Evolutionary conservation across 2,329 filamentous ascomycete species (phyloP), one percentile per base, ranked within the genome.

Genomic region (Hymenoscyphus occultus): DNA sequence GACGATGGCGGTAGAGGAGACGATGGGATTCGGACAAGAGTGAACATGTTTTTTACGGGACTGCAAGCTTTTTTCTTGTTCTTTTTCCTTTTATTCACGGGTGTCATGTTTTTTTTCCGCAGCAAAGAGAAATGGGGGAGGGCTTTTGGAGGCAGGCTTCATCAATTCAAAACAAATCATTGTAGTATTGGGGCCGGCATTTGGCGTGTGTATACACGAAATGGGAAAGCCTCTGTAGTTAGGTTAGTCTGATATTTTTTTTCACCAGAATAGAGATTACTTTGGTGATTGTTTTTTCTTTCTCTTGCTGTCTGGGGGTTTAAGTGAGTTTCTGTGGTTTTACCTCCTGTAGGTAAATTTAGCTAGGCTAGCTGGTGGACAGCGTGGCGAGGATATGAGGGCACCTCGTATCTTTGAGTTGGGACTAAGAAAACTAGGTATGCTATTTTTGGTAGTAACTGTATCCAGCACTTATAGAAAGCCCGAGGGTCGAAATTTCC

Each of bases 21-120:
- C 95, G 0, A 93, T 99, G 83, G 95, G 95, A 68, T 99, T 99
- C 77, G 95, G 95, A 70, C 95, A 99, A 81, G 95, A 99, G 82
- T 99, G 69, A 75, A 71, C 19, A 59, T 60, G 64, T 66, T 60
- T 64, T 28, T 65, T 65, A 48, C 19, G n/a, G 22, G 22, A 19
- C 48, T 12, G 48, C 48, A 28, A 54, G 9, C 13, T 13, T 54
- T 54, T 9, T 54, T 39, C 66, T 57, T 58, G 42, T 69, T 69
- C 68, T 60, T 64, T 63, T 64, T 59, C 65, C 57, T 68, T 60
- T 64, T 63, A 62, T 58, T 66, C 57, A 60, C 63, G 66, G 22
- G 58, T 63, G 67, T 71, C 69, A 65, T 69, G 7, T 69, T 66
- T 69, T 69, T 63, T 70, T 64, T 42, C 19, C 40, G 31, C n/a